A percentile compares a stretch with the other conserved stretches of the same genome.
Evolutionary conservation across 306 rosid genomes (phyloP).

Genomic region (Biancaea sappan): DNA sequence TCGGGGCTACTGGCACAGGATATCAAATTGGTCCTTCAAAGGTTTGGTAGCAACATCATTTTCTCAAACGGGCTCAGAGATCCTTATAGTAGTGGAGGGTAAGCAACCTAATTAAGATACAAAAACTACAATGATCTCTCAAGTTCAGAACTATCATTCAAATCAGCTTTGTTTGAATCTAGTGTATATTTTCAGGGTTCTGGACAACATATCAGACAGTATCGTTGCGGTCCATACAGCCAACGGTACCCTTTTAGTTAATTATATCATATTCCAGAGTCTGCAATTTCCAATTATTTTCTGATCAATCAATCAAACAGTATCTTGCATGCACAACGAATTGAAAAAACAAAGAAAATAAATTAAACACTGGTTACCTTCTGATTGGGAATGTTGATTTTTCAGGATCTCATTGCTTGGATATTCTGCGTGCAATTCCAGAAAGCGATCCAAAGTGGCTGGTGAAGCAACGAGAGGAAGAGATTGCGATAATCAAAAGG

Average conservation of each 20-base stretch:
- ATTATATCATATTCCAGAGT: neutral
- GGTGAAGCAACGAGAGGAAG: conserved; percentile 43
- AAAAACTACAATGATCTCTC: neutral
- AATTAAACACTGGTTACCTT: neutral
- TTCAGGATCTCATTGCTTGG: conserved; percentile 65
- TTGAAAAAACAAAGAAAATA: neutral
- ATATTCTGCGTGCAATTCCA: conserved; percentile 32
- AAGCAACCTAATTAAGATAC: conserved; percentile 17
- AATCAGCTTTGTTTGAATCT: neutral
- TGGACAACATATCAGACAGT: conserved; percentile 49
- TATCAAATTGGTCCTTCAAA: conserved; percentile 49
- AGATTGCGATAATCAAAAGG: conserved; percentile 38
- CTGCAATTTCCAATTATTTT: neutral
- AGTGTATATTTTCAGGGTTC: conserved; percentile 44
- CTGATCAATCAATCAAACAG: neutral
- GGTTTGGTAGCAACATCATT: conserved; percentile 70
- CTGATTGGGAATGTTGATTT: neutral
- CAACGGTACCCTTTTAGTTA: conserved; percentile 32
- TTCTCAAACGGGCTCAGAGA: conserved; percentile 79
- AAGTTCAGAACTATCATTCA: neutral
- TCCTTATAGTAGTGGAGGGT: conserved; percentile 72
- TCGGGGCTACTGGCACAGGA: conserved; percentile 45
- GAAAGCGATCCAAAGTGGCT: conserved; percentile 56
- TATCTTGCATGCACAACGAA: too few species aligned
- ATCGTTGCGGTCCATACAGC: conserved; percentile 45